Conservation (phyloP, 768 basidiomycete species). For the Leucocoprinus sp. region DNA sequence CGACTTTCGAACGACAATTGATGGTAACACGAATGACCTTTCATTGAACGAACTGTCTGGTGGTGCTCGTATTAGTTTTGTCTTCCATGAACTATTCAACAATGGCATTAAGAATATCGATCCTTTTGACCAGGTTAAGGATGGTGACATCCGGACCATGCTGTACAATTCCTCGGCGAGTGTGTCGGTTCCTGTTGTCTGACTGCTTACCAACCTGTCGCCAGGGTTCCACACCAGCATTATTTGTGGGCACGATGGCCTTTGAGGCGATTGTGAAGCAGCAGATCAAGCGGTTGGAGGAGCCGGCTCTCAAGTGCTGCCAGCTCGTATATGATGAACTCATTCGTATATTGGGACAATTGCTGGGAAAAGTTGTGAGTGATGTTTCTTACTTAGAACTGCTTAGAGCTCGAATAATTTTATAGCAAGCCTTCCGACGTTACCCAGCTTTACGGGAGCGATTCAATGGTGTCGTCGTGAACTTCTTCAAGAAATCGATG, state of each 20-base stretch:
- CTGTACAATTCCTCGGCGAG: constrained; percentile 95
- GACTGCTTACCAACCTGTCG: background rate
- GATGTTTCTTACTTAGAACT: background rate
- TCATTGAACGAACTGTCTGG: constrained; percentile 96
- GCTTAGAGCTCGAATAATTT: background rate
- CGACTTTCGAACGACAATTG: constrained; percentile 94
- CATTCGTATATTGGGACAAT: constrained; percentile 88
- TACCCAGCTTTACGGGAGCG: constrained; percentile 95
- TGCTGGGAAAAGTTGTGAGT: constrained; percentile 83
- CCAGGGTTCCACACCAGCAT: constrained; percentile 89
- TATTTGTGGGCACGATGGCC: constrained; percentile 95
- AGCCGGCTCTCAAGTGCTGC: constrained; percentile 89
- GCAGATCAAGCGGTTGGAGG: constrained; percentile 95
- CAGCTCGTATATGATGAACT: constrained; percentile 96
- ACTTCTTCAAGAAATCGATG: constrained; percentile 96
- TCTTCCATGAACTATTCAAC: constrained; percentile 98
- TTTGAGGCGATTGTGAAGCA: constrained; percentile 99
- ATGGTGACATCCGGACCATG: constrained; percentile 93
- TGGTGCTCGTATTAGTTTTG: constrained; percentile 97
- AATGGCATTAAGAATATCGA: constrained; percentile 94
- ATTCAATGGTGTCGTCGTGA: constrained; percentile 93
- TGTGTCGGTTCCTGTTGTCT: constrained; percentile 13
- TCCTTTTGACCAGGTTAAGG: constrained; percentile 98
- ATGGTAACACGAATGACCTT: constrained; percentile 95
- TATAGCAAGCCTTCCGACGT: constrained; percentile 88